Base-by-base conservation (phyloP, 2,329 filamentous ascomycete genomes). In the Reticulascus tulasneorum region DNA sequence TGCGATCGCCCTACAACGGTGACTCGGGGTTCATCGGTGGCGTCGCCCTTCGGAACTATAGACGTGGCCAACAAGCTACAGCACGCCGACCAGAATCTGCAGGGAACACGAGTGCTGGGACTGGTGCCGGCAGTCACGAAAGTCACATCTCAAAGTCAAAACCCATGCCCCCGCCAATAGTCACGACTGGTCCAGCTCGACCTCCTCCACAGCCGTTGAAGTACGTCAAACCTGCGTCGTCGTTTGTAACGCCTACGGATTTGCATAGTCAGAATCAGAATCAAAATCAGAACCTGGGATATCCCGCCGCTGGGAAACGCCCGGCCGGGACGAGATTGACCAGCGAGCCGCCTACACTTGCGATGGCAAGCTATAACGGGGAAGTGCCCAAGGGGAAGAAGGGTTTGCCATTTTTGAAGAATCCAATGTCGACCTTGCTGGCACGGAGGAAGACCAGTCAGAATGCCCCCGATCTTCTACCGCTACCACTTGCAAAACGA, bases 361-460 rank as follows among this genome's bases (percentile, higher is more conserved):
- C 56, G n/a, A 52, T 52, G n/a, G 48, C 58, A 7, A 45, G 51
- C 17, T 42, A 50, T 16, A 51, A 50, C 12, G 47, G 51, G 9
- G 71, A 75, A 32, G 53, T 58, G 5, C 56, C 63, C 1, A 73
- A 69, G 49, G 60, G 63, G 19, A 75, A 68, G 46, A 78, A 77
- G 45, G 63, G 73, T 3, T 55, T 77, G 23, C 74, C 75, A 0
- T 79, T 79, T 35, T 57, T 79, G 8, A 78, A 77, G 48, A 77
- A 77, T 37, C 71, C 75, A 26, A 73, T 79, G 66, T 75, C 77
- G 3, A 75, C 72, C 1, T 54, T 81, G 16, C 62, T 82, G 33
- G 63, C 73, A 63, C 68, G 77, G 40, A 68, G 77, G 35, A 77
- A 73, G 47, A 69, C 69, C 10, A 71, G 64, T 12, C 73, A 78